A percentile compares a stretch with the other conserved stretches of the same genome.
Conservation (phyloP, 2,329 filamentous ascomycete species). For the Exophiala xenobiotica region DNA sequence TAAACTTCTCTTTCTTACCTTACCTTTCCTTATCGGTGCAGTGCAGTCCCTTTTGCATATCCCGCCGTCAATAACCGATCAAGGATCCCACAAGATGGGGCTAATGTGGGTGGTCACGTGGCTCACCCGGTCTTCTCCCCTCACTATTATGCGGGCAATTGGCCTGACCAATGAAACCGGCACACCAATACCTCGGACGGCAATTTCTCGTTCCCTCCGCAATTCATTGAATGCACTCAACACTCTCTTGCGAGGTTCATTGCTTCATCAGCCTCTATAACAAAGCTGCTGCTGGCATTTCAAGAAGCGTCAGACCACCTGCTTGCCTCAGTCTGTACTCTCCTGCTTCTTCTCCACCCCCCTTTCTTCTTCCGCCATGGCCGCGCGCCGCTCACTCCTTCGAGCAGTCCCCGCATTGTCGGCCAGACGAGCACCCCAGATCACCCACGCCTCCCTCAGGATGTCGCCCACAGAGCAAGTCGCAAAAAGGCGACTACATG, state of each 20-base stretch:
- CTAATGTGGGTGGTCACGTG: too few relatives aligned
- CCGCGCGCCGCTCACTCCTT: slow-evolving; percentile 24
- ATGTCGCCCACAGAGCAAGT: slow-evolving; percentile 28
- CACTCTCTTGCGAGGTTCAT: neutral
- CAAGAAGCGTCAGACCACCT: neutral
- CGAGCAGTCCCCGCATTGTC: slow-evolving; percentile 29
- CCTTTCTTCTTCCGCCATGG: slow-evolving; percentile 18
- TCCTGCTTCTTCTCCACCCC: neutral
- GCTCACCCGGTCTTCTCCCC: slow-evolving; percentile 8
- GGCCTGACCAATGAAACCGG: neutral
- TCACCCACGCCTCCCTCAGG: slow-evolving; percentile 21
- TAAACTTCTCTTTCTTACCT: too few relatives aligned
- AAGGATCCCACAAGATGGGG: too few relatives aligned
- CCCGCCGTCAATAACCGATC: too few relatives aligned
- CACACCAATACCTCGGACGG: slow-evolving; percentile 3
- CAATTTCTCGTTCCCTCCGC: slow-evolving; percentile 7
- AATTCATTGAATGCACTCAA: neutral
- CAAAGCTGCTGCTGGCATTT: too few relatives aligned
- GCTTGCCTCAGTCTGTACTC: neutral
- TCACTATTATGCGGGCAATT: neutral
- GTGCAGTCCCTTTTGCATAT: too few relatives aligned
- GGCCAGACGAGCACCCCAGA: slow-evolving; percentile 24
- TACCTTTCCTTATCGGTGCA: too few relatives aligned
- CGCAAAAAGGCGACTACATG: slow-evolving; percentile 46
- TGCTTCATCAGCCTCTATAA: too few relatives aligned